phyloP scores from a whole-genome alignment of 2,329 filamentous ascomycete species.

The Fusarium abutilonis region DNA sequence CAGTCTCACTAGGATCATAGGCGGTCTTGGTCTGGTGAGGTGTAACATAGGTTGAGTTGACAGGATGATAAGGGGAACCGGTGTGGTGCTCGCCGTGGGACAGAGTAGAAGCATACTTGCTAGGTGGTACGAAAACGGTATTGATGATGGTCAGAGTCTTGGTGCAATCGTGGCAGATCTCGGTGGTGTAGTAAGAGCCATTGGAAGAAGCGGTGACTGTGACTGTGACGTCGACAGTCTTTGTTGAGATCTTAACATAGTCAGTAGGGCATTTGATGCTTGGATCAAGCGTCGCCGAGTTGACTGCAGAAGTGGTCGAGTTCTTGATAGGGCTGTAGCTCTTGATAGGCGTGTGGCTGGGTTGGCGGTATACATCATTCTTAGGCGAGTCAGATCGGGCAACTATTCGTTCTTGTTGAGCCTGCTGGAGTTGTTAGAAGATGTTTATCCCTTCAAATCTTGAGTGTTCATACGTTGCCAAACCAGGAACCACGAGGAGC shows the following conservation, averaged over 20 bases:
- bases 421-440: constrained; percentile 23
- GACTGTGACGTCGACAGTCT: constrained; percentile 49
- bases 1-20: constrained; percentile 9
- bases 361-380: constrained; percentile 14
- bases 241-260: constrained; percentile 45
- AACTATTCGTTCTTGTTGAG: constrained; percentile 5
- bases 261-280: constrained; percentile 38
- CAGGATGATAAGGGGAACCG: constrained; percentile 14
- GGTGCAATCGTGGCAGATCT: constrained; percentile 23
- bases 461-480: constrained; percentile 26
- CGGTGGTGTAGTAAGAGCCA: constrained; percentile 31
- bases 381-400: constrained; percentile 6
- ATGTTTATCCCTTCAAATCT: not conserved
- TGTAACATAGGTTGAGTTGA: constrained; percentile 21
- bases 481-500: constrained; percentile 37
- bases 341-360: constrained; percentile 18
- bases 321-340: constrained; percentile 23
- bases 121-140: constrained; percentile 20
- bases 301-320: constrained; percentile 21
- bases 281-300: constrained; percentile 17
- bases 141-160: constrained; percentile 19
- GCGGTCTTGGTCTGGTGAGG: constrained; percentile 11
- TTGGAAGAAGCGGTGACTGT: constrained; percentile 48
- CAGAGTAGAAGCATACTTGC: constrained; percentile 23
- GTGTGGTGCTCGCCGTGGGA: constrained; percentile 25